Base-by-base conservation (phyloP, 2,329 filamentous ascomycete genomes). In the Paecilomyces variotii region DNA sequence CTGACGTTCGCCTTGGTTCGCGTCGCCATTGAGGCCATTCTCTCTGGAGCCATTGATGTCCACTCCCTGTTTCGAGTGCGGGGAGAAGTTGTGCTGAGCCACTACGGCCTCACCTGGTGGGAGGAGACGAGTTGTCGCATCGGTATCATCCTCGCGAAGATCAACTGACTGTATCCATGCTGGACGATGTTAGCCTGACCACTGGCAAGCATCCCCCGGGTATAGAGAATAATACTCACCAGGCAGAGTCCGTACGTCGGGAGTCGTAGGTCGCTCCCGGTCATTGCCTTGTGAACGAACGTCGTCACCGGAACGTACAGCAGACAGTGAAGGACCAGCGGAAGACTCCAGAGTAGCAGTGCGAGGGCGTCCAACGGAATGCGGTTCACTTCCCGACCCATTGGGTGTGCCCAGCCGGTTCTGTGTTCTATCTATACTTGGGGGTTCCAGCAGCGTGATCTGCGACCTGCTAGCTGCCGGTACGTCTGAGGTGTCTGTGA, bases 11-110 rank as follows among this genome's bases (percentile, higher is more conserved):
- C 58, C 59, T 39, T 57, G 27, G 6, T 27, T 55, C 14, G 24
- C 55, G 12, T 27, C 56, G 53, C 45, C 55, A 49, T 62, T 63
- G 28, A 58, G 35, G 32, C 52, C 54, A 35, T 56, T 57, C 27
- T 45, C 57, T 55, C 55, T 53, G 54, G 58, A 61, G 50, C 59
- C 55, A 14, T 55, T 53, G 53, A 59, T 59, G n/a, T 65, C 60
- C 2, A 63, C 58, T 39, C 68, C 65, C 14, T 67, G 67, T 26
- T 66, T 68, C 27, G 65, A 60, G 58, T 74, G 68, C 4, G 76
- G 74, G 19, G 70, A 72, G 64, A 76, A 70, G 58, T 79, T 78
- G 62, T 79, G 78, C 53, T 79, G 77, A 50, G 78, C 78, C 53
- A 79, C 70, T 34, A 75, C 62, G n/a, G 74, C 77, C 55, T 70